phyloP scores from a whole-genome alignment of 331 rosid species.

The Acacia pycnantha region DNA sequence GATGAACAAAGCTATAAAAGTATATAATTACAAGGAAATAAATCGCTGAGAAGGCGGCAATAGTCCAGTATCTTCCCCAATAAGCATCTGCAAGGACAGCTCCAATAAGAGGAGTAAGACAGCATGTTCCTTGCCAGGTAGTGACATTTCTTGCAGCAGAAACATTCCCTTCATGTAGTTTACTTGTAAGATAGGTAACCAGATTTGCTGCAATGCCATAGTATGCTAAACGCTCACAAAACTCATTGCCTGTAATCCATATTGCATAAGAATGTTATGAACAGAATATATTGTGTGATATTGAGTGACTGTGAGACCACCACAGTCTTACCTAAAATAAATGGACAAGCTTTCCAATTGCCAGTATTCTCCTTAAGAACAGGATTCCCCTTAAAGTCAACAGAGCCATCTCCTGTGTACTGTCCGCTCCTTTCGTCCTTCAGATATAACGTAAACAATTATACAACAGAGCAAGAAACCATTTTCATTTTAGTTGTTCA shows the following conservation, averaged over 20 bases:
- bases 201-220: slow-evolving; percentile 90
- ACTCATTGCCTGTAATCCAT: slow-evolving; percentile 70
- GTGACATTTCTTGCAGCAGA: slow-evolving; percentile 93
- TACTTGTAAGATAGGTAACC: slow-evolving; percentile 82
- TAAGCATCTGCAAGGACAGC: slow-evolving; percentile 93
- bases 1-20: neutral
- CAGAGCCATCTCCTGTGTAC: slow-evolving; percentile 58
- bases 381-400: slow-evolving; percentile 51
- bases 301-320: neutral
- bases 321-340: slow-evolving; percentile 44
- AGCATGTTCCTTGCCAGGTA: slow-evolving; percentile 98
- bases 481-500: neutral
- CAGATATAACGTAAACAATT: slow-evolving; percentile 23
- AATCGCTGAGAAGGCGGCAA: slow-evolving; percentile 71
- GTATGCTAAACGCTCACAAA: slow-evolving; percentile 94
- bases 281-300: neutral
- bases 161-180: slow-evolving; percentile 85
- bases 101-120: slow-evolving; percentile 95
- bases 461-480: slow-evolving; percentile 3
- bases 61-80: slow-evolving; percentile 99
- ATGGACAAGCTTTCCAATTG: slow-evolving; percentile 59
- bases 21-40: slow-evolving; percentile 67
- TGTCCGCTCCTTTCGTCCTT: slow-evolving; percentile 36
- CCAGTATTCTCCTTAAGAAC: slow-evolving; percentile 51
- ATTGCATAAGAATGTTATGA: slow-evolving; percentile 6